phyloP scores from a whole-genome alignment of 768 basidiomycete genomes.

The Coprinopsis cinerea region DNA sequence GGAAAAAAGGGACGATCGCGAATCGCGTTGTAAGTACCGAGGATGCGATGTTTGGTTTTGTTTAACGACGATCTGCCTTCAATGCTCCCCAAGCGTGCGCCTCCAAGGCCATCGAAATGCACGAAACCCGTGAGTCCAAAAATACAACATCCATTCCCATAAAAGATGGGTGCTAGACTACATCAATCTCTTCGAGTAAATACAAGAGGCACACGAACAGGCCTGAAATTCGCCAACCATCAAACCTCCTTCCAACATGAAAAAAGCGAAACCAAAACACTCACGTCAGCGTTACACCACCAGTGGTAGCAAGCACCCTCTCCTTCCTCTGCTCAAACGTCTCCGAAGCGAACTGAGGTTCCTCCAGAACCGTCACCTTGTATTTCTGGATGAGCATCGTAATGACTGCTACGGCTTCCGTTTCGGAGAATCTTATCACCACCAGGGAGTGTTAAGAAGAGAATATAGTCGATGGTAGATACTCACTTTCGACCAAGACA shows the following conservation, averaged over 20 bases:
- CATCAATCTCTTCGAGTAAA: background rate
- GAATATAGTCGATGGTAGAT: background rate
- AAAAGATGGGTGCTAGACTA: too few relatives aligned
- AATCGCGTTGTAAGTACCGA: too few relatives aligned
- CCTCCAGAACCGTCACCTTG: slow-evolving; percentile 40
- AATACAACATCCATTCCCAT: too few relatives aligned
- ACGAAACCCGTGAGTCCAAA: too few relatives aligned
- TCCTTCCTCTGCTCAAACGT: slow-evolving; percentile 36
- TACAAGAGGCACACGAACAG: background rate
- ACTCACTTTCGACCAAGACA: slow-evolving; percentile 39
- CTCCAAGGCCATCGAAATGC: too few relatives aligned
- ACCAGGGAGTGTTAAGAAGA: background rate
- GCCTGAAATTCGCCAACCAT: background rate
- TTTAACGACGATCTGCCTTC: too few relatives aligned
- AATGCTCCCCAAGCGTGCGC: too few relatives aligned
- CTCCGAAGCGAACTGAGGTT: slow-evolving; percentile 39
- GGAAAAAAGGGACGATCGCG: too few relatives aligned
- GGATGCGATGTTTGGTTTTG: too few relatives aligned
- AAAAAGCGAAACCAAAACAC: slow-evolving; percentile 26
- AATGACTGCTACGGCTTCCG: slow-evolving; percentile 39
- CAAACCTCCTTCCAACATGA: slow-evolving; percentile 16
- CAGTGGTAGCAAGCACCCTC: slow-evolving; percentile 28
- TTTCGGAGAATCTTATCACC: slow-evolving; percentile 35
- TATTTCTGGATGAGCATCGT: slow-evolving; percentile 41
- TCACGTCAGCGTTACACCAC: slow-evolving; percentile 24